Conservation (phyloP, 805 yeast genomes). For the Lipomyces sp. region DNA sequence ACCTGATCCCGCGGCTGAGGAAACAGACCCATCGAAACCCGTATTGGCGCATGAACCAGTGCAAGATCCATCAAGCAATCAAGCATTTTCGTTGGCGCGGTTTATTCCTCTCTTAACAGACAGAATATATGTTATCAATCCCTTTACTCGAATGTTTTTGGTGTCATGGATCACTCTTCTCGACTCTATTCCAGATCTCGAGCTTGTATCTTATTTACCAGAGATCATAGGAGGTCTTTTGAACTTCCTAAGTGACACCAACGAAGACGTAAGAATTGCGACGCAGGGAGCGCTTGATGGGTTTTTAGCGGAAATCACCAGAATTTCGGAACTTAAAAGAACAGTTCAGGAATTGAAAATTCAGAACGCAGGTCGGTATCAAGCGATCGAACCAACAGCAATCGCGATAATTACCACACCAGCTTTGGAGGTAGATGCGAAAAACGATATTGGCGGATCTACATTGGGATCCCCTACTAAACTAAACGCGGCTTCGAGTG, state of each 20-base stretch:
- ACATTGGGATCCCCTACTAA: constrained; percentile 22
- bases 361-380: constrained; percentile 2
- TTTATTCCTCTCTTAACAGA: constrained; percentile 91
- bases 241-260: constrained; percentile 74
- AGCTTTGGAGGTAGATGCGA: background rate
- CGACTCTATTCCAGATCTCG: constrained; percentile 89
- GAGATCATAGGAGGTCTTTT: constrained; percentile 82
- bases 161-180: constrained; percentile 92
- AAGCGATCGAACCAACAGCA: background rate
- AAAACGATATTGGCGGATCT: background rate
- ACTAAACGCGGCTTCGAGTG: constrained; percentile 34
- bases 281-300: constrained; percentile 74
- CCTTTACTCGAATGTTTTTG: constrained; percentile 84
- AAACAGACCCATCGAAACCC: constrained; percentile 33
- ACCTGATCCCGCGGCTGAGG: constrained; percentile 23
- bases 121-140: constrained; percentile 86
- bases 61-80: constrained; percentile 45
- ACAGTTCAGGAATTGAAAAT: constrained; percentile 8
- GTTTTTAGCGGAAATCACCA: constrained; percentile 73
- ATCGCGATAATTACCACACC: background rate
- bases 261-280: constrained; percentile 80
- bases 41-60: constrained; percentile 35
- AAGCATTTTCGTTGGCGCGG: constrained; percentile 77
- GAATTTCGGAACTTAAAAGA: constrained; percentile 66
- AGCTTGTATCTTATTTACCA: constrained; percentile 80